phyloP scores from a whole-genome alignment of 1,284 basidiomycete genomes.

The Cutaneotrichosporon sp. region DNA sequence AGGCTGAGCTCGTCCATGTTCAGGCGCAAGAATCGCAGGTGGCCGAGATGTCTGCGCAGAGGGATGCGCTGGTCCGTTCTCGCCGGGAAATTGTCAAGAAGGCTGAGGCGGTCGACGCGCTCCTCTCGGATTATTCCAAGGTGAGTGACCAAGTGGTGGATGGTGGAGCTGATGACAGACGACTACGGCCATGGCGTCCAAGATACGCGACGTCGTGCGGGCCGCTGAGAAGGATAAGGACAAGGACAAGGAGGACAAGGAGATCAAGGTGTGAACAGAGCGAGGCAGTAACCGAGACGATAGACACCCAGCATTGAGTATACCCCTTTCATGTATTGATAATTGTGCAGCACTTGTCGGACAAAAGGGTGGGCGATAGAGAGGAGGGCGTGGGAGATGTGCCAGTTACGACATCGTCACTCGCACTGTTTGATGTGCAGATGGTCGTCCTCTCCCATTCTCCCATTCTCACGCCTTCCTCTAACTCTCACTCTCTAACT shows the following conservation, averaged over 20 bases:
- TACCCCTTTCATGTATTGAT: slow-evolving; percentile 10
- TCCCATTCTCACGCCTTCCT: too few species aligned
- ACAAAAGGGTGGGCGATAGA: too few species aligned
- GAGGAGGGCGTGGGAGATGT: too few species aligned
- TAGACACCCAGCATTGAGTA: slow-evolving; percentile 7
- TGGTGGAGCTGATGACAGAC: slow-evolving; percentile 25
- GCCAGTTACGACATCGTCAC: too few species aligned
- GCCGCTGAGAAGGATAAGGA: slow-evolving; percentile 4
- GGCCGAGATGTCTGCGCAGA: slow-evolving; percentile 38
- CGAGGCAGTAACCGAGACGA: neutral
- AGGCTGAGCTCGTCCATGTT: slow-evolving; percentile 44
- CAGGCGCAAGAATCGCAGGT: slow-evolving; percentile 35
- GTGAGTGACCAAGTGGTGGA: slow-evolving; percentile 23
- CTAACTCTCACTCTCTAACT: too few species aligned
- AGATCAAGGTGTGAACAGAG: neutral
- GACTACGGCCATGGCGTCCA: slow-evolving; percentile 32
- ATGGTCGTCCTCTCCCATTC: too few species aligned
- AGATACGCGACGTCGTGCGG: slow-evolving; percentile 31
- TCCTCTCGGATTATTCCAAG: slow-evolving; percentile 39
- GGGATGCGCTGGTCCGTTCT: slow-evolving; percentile 37
- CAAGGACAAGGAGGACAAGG: neutral
- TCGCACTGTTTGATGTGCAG: too few species aligned
- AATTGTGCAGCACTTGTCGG: neutral
- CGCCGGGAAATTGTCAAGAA: slow-evolving; percentile 45
- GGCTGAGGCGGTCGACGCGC: slow-evolving; percentile 40